Conservation (phyloP, 2,329 filamentous ascomycete species). For the Ceratocystis cubensis region DNA sequence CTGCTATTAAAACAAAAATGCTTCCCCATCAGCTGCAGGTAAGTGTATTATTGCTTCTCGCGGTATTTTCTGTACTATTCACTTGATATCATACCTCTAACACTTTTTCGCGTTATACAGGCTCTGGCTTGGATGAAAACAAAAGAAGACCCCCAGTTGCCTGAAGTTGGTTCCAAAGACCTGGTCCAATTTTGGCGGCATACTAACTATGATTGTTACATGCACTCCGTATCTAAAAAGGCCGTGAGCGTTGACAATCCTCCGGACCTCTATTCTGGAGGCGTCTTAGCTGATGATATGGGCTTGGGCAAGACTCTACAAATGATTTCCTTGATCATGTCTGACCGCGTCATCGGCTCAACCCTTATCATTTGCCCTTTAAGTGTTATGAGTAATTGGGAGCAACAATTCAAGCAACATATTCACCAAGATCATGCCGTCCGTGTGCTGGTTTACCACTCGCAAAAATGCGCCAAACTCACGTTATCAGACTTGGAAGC, state of each 20-base stretch:
- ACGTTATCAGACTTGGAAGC: slow-evolving; percentile 45
- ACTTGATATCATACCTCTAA: not conserved
- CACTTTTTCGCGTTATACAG: slow-evolving; percentile 30
- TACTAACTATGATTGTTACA: not conserved
- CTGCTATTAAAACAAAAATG: slow-evolving; percentile 50
- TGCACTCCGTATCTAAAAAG: not conserved
- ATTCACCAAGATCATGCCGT: slow-evolving; percentile 50
- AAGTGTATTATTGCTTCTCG: slow-evolving; percentile 19
- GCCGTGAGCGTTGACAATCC: slow-evolving; percentile 23
- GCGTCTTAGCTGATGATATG: slow-evolving; percentile 87
- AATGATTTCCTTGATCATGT: slow-evolving; percentile 65
- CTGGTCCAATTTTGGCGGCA: slow-evolving; percentile 28
- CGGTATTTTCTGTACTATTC: not conserved
- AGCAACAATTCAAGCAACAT: slow-evolving; percentile 62
- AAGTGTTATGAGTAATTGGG: slow-evolving; percentile 85
- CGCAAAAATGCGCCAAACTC: slow-evolving; percentile 39
- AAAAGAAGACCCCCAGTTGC: slow-evolving; percentile 59
- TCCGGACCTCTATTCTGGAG: slow-evolving; percentile 60
- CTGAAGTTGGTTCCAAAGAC: slow-evolving; percentile 41
- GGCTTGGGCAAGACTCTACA: slow-evolving; percentile 82
- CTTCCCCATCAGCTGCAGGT: slow-evolving; percentile 66
- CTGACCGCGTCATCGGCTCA: slow-evolving; percentile 39
- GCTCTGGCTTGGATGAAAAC: slow-evolving; percentile 70
- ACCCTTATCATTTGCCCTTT: slow-evolving; percentile 75
- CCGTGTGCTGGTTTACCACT: slow-evolving; percentile 63